A percentile compares a stretch with the other conserved stretches of the same genome.
These are phyloP conservation scores for Tephrocybe rancida DNA, from an alignment of 768 basidiomycete genomes.

Conservation along the genomic window DNA sequence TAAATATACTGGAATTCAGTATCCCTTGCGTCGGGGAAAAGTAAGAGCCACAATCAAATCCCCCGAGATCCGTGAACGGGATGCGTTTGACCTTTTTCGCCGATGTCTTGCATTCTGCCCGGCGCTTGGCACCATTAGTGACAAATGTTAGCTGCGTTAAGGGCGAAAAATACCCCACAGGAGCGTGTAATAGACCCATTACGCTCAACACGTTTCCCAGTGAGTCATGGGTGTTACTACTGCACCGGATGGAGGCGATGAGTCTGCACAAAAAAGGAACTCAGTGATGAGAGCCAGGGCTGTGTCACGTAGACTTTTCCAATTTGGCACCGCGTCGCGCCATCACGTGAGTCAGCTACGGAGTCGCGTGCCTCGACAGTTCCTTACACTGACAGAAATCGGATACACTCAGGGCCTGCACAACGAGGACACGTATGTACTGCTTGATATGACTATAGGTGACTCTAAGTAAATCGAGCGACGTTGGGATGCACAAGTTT, in stretches of 20 bases:
- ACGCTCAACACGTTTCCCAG: background rate
- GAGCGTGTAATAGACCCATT: background rate
- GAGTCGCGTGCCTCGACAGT: background rate
- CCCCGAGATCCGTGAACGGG: background rate
- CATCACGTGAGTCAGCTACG: slow-evolving; percentile 2
- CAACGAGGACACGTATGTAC: background rate
- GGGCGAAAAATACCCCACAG: background rate
- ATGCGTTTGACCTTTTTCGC: slow-evolving; percentile 1
- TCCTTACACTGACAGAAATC: background rate
- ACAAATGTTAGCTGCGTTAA: background rate
- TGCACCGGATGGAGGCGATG: slow-evolving; percentile 8
- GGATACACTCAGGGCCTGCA: background rate
- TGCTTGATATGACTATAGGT: background rate
- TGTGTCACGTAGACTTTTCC: background rate
- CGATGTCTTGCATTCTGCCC: background rate
- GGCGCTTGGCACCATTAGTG: background rate
- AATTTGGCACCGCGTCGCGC: slow-evolving; percentile 3
- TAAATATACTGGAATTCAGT: background rate
- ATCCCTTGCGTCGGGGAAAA: slow-evolving; percentile 4
- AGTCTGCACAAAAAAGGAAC: background rate
- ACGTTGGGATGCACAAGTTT: background rate
- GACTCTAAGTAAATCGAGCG: background rate
- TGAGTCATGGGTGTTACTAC: background rate
- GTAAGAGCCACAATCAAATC: background rate
- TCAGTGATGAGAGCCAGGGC: slow-evolving; percentile 3